Evolutionary conservation across 371 early-diverging fungal species (phyloP), one percentile per base, ranked within the genome.

Genomic region (Haplosporangium sp.): DNA sequence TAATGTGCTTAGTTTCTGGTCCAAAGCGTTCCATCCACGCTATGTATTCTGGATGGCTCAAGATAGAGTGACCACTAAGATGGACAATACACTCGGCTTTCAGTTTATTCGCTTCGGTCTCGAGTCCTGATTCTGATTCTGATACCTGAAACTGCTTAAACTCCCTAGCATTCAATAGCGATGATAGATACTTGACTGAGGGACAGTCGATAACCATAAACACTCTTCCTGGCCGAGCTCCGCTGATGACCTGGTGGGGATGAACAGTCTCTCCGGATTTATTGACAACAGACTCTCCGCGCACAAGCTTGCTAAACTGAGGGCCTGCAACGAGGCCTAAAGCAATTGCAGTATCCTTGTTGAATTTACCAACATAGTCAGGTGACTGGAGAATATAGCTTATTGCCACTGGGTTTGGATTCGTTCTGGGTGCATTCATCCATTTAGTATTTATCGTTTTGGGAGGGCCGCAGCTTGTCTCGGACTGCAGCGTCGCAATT

Each of bases 121-220:
- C 64, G 20, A 60, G 35, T 11, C 4, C 61, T 9, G 64, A 42
- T 11, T 4, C 61, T 9, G 65, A 60, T 11, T 47, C 71, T 27
- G 27, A 56, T 19, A 27, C 63, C 3, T 73, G 67, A 62, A 84
- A 89, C 4, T 74, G 71, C 7, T 77, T 65, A 64, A 94, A 92
- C 53, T 79, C 81, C 13, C 83, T 62, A 13, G 89, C 83, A 4
- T 71, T 47, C 6, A 88, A 72, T 20, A 97, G 67, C 13, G 87
- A 81, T 37, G 83, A 74, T 27, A 97, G 85, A 76, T 96, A 96
- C 0, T 74, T 83, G 4, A 74, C 53, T 38, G 86, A 81, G 1
- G 97, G 97, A 64, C 96, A 94, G 63, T 97, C 99, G n/a, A 96
- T 72, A 20, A 98, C 87, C 52, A 96, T 84, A 77, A 97, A 94